These are phyloP conservation scores for Calonectria crousiana DNA, from an alignment of 2,329 filamentous ascomycete genomes.

Conservation along the genomic window DNA sequence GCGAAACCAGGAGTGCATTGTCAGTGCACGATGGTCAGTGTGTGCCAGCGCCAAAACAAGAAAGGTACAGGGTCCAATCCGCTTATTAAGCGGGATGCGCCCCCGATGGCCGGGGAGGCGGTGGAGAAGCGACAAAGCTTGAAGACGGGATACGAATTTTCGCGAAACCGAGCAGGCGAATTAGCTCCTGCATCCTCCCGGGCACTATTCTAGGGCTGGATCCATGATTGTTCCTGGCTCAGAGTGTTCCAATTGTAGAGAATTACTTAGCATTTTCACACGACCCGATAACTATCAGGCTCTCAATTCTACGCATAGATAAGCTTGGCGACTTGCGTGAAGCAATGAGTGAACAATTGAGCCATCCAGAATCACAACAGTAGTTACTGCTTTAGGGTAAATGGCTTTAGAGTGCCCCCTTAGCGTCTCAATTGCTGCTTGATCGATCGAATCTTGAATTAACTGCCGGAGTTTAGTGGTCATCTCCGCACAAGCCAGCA, in stretches of 20 bases:
- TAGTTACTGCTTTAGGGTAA: not conserved
- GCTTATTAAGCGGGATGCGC: not conserved
- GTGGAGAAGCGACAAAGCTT: not conserved
- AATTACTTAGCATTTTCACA: not conserved
- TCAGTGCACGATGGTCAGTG: not conserved
- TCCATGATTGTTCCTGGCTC: not conserved
- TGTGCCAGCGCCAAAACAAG: not conserved
- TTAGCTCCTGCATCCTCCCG: not conserved
- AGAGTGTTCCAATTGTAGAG: not conserved
- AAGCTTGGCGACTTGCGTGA: not conserved
- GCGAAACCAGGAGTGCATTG: not conserved
- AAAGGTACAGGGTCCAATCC: not conserved
- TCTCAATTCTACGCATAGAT: not conserved
- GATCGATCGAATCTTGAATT: not conserved
- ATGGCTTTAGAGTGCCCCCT: not conserved
- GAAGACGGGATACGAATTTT: not conserved
- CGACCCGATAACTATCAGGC: not conserved
- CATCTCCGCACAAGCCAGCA: not conserved
- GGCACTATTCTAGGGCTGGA: not conserved
- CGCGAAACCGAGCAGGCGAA: not conserved
- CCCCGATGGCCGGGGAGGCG: not conserved
- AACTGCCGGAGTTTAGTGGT: not conserved
- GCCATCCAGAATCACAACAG: not conserved
- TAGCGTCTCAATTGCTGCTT: not conserved
- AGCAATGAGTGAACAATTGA: not conserved